Evolutionary conservation across 768 basidiomycete species (phyloP).

Genomic region (Phallus indusiatus): DNA sequence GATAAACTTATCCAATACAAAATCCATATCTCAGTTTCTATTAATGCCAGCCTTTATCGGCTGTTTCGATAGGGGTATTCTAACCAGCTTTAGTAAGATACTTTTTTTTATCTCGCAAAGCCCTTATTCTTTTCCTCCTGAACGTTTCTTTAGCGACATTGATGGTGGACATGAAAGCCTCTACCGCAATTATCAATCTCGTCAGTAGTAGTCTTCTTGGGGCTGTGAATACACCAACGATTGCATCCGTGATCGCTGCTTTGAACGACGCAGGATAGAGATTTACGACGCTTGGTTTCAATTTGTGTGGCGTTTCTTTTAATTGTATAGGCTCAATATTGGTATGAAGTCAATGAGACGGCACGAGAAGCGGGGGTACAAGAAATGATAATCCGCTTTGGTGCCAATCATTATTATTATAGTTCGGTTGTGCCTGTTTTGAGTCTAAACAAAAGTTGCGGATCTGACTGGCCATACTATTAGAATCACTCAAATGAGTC

Average conservation of each 20-base stretch:
- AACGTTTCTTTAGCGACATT: not conserved
- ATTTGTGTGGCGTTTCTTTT: not conserved
- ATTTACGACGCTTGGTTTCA: not conserved
- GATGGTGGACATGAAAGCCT: not conserved
- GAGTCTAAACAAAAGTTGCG: too few relatives aligned
- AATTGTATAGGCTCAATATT: too few relatives aligned
- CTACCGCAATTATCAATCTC: not conserved
- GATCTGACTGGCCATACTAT: too few relatives aligned
- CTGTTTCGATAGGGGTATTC: not conserved
- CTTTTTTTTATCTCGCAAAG: not conserved
- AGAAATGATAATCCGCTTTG: too few relatives aligned
- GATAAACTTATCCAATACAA: too few relatives aligned
- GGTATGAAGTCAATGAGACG: too few relatives aligned
- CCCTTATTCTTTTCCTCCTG: not conserved
- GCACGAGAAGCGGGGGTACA: too few relatives aligned
- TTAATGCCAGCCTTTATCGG: too few relatives aligned
- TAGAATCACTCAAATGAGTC: too few relatives aligned
- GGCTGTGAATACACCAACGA: not conserved
- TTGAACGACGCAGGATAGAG: not conserved
- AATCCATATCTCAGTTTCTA: too few relatives aligned
- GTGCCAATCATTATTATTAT: too few relatives aligned
- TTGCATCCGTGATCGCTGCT: not conserved
- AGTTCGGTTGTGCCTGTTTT: too few relatives aligned
- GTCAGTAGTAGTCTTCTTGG: not conserved
- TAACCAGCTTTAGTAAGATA: not conserved